Conservation (phyloP, 306 rosid species). For the Vachellia collinsii region DNA sequence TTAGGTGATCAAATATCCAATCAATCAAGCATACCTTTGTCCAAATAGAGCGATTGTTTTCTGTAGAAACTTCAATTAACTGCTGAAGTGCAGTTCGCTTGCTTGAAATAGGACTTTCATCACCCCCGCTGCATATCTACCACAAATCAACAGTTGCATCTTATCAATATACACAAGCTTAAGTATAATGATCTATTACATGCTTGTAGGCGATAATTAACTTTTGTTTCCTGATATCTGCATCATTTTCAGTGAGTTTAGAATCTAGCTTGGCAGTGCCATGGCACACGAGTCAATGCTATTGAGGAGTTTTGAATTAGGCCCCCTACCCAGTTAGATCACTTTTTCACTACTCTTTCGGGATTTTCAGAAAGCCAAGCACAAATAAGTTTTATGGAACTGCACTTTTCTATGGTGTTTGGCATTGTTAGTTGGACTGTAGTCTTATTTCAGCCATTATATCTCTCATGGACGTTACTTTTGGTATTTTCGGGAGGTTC, state of each 20-base stretch:
- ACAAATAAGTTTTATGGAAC: neutral
- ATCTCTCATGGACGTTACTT: neutral
- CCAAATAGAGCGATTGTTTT: constrained; percentile 84
- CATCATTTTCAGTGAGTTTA: neutral
- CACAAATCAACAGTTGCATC: constrained; percentile 30
- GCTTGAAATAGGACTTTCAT: constrained; percentile 64
- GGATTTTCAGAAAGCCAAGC: neutral
- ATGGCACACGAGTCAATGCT: neutral
- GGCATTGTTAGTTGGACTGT: neutral
- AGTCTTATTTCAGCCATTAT: constrained; percentile 22
- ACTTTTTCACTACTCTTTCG: constrained; percentile 12
- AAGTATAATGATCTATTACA: constrained; percentile 8
- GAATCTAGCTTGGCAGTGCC: constrained; percentile 10
- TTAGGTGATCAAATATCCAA: constrained; percentile 23
- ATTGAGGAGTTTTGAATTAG: constrained; percentile 12
- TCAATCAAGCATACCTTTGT: constrained; percentile 60
- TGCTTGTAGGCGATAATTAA: constrained; percentile 7
- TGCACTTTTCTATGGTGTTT: constrained; percentile 11
- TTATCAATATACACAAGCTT: constrained; percentile 31
- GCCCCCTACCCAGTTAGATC: neutral
- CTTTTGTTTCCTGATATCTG: neutral
- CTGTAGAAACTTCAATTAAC: constrained; percentile 74
- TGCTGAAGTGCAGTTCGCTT: constrained; percentile 82
- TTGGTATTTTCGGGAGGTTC: neutral
- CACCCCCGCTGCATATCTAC: constrained; percentile 74